Conservation (phyloP, 2,329 filamentous ascomycete species). For the Talaromyces verruculosus region DNA sequence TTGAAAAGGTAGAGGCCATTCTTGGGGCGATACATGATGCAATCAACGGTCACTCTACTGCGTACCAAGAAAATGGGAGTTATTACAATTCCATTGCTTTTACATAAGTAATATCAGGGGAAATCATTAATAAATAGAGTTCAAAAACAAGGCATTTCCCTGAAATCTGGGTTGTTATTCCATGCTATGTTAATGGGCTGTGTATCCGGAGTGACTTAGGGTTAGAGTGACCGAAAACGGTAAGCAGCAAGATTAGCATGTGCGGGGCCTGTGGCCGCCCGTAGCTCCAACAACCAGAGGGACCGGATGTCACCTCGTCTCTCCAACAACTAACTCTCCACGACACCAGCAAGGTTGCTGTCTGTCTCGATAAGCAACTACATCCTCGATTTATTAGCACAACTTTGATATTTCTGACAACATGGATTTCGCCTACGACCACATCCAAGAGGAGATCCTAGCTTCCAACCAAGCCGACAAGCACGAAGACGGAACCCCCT, state of each 20-base stretch:
- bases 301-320: slow-evolving; percentile 1
- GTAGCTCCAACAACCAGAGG: not conserved
- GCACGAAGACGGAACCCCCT: slow-evolving; percentile 47
- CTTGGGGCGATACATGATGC: no score
- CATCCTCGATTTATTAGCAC: not conserved
- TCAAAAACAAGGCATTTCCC: no score
- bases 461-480: slow-evolving; percentile 52
- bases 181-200: no score
- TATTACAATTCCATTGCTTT: no score
- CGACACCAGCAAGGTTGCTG: not conserved
- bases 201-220: not conserved
- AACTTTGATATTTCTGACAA: not conserved
- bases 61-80: no score
- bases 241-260: slow-evolving; percentile 6
- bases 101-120: no score
- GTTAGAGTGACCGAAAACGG: slow-evolving; percentile 3
- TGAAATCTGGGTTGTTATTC: no score
- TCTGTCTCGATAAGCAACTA: not conserved
- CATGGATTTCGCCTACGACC: slow-evolving; percentile 98
- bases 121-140: no score
- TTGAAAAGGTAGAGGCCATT: no score
- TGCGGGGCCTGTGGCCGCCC: not conserved
- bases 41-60: no score
- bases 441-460: slow-evolving; percentile 82
- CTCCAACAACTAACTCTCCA: not conserved